Evolutionary conservation across 176 grass and related monocot genomes (phyloP).

Genomic region (Oryza glaberrima): DNA sequence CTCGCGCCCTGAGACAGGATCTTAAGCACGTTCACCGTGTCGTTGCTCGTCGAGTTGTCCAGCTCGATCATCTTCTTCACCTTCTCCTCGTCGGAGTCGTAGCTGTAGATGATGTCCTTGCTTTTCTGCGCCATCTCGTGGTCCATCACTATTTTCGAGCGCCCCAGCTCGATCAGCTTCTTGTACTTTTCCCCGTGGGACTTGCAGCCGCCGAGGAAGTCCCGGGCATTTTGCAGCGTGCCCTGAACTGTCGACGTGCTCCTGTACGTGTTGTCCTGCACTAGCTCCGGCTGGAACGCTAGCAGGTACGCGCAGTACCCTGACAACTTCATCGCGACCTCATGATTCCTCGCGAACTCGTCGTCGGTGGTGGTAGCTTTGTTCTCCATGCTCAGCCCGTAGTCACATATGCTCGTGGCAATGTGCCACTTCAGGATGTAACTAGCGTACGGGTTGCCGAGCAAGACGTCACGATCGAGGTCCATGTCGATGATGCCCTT

Average conservation of each 20-base stretch:
- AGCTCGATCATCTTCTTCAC: no score
- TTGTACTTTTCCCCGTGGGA: not conserved
- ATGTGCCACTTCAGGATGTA: constrained; percentile 19
- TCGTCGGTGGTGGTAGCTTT: not conserved
- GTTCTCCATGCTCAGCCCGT: not conserved
- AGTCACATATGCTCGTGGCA: constrained; percentile 28
- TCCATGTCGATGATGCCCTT: not conserved
- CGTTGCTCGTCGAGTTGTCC: not conserved
- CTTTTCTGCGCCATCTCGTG: no score
- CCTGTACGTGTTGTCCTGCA: not conserved
- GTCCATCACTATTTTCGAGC: no score
- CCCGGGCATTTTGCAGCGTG: not conserved
- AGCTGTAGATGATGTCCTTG: no score
- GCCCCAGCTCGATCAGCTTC: no score
- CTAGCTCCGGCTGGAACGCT: not conserved
- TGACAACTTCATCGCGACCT: not conserved
- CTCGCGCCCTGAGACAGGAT: not conserved
- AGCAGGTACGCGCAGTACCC: constrained; percentile 17
- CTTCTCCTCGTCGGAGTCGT: no score
- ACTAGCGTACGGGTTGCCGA: not conserved
- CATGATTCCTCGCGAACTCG: constrained; percentile 23
- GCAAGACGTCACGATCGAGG: not conserved
- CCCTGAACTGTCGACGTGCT: not conserved
- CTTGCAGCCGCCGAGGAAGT: constrained; percentile 5
- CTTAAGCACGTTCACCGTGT: accelerated